Evolutionary conservation across 2,329 filamentous ascomycete species (phyloP).

Genomic region (Aureobasidium leucospermi): DNA sequence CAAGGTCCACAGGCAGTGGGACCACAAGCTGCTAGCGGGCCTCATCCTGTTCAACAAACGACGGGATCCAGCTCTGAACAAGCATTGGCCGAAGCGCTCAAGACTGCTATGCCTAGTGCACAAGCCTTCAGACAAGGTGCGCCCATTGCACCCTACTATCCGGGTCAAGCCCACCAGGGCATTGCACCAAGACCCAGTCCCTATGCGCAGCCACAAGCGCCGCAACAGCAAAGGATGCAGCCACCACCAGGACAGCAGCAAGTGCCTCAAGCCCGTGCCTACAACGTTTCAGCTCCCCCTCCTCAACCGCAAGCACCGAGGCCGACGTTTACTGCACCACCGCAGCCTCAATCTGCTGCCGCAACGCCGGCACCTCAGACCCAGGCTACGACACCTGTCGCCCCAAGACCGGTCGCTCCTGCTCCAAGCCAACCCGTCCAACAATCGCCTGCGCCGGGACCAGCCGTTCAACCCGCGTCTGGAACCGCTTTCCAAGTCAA

Average conservation of each 20-base stretch:
- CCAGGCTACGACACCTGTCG: background rate
- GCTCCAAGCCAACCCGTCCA: background rate
- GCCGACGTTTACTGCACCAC: constrained; percentile 5
- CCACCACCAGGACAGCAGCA: constrained; percentile 1
- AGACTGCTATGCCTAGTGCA: constrained; percentile 9
- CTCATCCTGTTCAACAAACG: background rate
- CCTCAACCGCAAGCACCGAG: constrained; percentile 4
- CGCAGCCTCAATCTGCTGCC: background rate
- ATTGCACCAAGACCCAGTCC: background rate
- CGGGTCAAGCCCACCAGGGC: background rate
- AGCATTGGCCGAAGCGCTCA: constrained; percentile 9
- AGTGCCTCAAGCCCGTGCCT: background rate
- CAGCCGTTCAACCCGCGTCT: background rate
- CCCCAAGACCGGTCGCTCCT: background rate
- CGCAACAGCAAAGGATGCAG: constrained; percentile 10
- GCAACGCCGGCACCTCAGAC: background rate
- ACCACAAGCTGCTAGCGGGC: background rate
- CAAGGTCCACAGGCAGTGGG: background rate
- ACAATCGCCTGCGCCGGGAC: constrained; percentile 1
- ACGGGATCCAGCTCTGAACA: background rate
- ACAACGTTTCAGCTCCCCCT: background rate
- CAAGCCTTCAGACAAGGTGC: background rate
- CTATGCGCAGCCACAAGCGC: background rate
- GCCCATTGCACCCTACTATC: background rate
- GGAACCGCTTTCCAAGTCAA: background rate